phyloP scores from a whole-genome alignment of 495 filamentous ascomycete species.

The Xylaria sp. region DNA sequence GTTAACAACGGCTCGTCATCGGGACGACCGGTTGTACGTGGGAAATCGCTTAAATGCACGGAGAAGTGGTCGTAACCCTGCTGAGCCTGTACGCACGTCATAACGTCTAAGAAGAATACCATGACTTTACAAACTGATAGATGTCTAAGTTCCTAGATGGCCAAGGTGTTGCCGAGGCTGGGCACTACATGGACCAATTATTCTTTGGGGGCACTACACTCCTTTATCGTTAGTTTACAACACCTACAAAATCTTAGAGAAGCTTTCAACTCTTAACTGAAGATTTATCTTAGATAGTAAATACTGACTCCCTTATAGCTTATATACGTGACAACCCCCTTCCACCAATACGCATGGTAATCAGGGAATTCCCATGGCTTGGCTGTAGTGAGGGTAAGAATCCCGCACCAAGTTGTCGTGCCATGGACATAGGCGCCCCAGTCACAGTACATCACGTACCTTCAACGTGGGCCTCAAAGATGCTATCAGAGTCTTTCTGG shows the following conservation, averaged over 20 bases:
- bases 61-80: neutral
- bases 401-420: neutral
- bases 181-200: conserved; percentile 7
- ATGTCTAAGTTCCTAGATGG: neutral
- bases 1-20: neutral
- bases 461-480: neutral
- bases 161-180: neutral
- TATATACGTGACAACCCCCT: no score
- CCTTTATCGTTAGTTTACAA: neutral
- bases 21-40: neutral
- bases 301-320: neutral
- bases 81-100: neutral
- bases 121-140: neutral
- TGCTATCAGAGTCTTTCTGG: conserved; percentile 7
- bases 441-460: neutral
- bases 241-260: neutral
- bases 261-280: neutral
- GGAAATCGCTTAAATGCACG: neutral
- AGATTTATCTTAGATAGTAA: no score
- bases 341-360: neutral
- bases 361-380: neutral
- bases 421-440: neutral
- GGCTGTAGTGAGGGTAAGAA: neutral
- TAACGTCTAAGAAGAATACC: neutral
- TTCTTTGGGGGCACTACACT: neutral